Conservation (phyloP, 768 basidiomycete genomes). For the Epithele typhae region DNA sequence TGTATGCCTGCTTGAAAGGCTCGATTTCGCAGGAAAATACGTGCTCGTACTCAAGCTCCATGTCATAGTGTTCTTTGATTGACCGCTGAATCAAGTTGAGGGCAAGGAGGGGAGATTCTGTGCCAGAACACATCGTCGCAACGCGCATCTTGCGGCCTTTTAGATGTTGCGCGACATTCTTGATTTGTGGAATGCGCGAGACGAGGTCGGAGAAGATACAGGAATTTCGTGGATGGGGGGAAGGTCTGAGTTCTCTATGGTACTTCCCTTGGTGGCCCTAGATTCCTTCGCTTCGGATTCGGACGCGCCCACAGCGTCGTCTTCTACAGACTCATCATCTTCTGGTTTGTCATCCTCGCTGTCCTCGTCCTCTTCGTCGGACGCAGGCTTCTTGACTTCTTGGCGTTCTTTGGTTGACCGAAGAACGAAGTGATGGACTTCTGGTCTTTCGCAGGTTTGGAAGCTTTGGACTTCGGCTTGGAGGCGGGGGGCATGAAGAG, state of each 20-base stretch:
- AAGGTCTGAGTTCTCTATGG: constrained; percentile 45
- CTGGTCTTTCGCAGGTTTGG: constrained; percentile 36
- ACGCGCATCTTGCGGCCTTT: constrained; percentile 83
- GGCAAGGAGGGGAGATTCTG: constrained; percentile 90
- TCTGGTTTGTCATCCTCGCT: constrained; percentile 11
- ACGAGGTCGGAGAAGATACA: constrained; percentile 75
- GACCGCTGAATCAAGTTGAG: constrained; percentile 79
- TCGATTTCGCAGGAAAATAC: constrained; percentile 97
- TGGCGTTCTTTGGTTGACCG: constrained; percentile 25
- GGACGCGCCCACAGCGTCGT: constrained; percentile 8
- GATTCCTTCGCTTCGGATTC: constrained; percentile 29
- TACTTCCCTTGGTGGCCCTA: constrained; percentile 28
- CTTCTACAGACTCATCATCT: not conserved
- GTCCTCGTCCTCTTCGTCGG: constrained; percentile 20
- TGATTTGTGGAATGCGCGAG: constrained; percentile 58
- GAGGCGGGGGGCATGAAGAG: constrained; percentile 15
- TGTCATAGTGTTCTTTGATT: constrained; percentile 60
- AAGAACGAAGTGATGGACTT: constrained; percentile 56
- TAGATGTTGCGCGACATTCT: constrained; percentile 59
- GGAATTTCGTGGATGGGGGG: constrained; percentile 74
- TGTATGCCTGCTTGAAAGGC: constrained; percentile 96
- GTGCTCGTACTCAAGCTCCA: constrained; percentile 75
- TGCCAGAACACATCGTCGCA: constrained; percentile 97
- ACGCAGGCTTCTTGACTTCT: constrained; percentile 6
- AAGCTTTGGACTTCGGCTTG: no score